phyloP scores from a whole-genome alignment of 352 stramenopile genomes.

The Pythium rishiriense region DNA sequence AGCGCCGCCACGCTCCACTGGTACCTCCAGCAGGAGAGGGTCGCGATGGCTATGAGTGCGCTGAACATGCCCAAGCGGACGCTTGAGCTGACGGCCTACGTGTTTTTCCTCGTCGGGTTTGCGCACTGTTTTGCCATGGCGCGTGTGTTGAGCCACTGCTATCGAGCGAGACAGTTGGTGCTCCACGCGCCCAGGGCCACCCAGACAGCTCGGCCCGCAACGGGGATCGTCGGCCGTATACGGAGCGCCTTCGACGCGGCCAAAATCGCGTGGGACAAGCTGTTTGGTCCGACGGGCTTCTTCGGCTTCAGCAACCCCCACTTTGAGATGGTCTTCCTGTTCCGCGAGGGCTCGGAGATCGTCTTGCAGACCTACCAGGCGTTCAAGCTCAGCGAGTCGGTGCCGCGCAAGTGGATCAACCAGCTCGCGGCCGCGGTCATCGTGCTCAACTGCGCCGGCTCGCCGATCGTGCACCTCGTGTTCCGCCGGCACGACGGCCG shows the following conservation, averaged over 20 bases:
- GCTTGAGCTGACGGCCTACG: not conserved
- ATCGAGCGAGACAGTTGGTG: not conserved
- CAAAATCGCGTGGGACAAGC: not conserved
- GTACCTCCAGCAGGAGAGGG: slow-evolving; percentile 1
- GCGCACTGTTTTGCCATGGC: slow-evolving; percentile 8
- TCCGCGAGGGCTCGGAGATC: slow-evolving; percentile 26
- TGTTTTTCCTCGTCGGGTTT: slow-evolving; percentile 15
- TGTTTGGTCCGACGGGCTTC: slow-evolving; percentile 11
- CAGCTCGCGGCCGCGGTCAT: slow-evolving; percentile 20
- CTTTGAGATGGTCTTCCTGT: slow-evolving; percentile 18
- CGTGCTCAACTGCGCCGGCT: slow-evolving; percentile 20
- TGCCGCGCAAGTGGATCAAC: slow-evolving; percentile 29
- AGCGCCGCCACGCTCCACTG: slow-evolving; percentile 7
- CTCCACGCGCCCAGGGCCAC: not conserved
- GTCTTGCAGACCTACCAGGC: slow-evolving; percentile 29
- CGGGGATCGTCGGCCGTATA: not conserved
- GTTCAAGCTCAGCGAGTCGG: slow-evolving; percentile 19
- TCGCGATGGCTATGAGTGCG: not conserved
- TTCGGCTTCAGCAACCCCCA: slow-evolving; percentile 14
- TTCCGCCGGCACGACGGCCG: not conserved
- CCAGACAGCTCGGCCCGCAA: not conserved
- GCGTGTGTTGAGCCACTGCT: not conserved
- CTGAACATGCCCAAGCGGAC: slow-evolving; percentile 2
- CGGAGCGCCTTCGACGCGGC: not conserved
- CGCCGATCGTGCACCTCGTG: slow-evolving; percentile 15